A percentile compares a stretch with the other conserved stretches of the same genome.
phyloP scores from a whole-genome alignment of 345 rosid genomes.

The Lenwebbia sp. region DNA sequence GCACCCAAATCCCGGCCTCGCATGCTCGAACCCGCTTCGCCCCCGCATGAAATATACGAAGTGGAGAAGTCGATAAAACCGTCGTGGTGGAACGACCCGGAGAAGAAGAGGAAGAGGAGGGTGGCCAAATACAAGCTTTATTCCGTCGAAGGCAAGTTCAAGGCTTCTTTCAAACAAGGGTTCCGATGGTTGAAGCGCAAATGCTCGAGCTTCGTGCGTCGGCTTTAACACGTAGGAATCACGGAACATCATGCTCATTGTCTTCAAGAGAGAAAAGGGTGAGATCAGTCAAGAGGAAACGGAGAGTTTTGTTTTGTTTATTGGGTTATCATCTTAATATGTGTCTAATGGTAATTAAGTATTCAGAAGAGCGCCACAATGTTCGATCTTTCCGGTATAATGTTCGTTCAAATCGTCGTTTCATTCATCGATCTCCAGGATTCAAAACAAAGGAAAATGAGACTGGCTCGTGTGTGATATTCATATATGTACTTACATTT shows the following conservation, averaged over 20 bases:
- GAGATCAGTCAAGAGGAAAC: neutral
- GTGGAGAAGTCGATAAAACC: neutral
- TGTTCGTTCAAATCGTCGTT: neutral
- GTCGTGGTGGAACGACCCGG: constrained; percentile 7
- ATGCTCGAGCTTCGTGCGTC: constrained; percentile 20
- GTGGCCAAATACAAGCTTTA: constrained; percentile 35
- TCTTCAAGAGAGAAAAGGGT: neutral
- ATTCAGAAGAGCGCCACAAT: neutral
- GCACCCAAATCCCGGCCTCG: constrained; percentile 1
- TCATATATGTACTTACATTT: neutral
- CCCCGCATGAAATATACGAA: neutral
- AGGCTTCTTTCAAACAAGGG: constrained; percentile 30
- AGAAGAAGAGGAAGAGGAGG: constrained; percentile 1
- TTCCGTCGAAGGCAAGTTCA: constrained; percentile 37
- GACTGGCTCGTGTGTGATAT: neutral
- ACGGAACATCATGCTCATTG: neutral
- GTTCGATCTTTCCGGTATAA: neutral
- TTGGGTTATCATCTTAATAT: neutral
- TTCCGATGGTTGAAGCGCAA: constrained; percentile 37
- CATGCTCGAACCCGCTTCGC: neutral
- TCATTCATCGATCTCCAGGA: neutral
- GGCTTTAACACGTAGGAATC: neutral
- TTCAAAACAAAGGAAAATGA: neutral
- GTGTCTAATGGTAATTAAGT: neutral
- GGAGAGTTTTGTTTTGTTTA: neutral